Evolutionary conservation across 129 eudicot species (phyloP).

Genomic region (Escallonia rubra): DNA sequence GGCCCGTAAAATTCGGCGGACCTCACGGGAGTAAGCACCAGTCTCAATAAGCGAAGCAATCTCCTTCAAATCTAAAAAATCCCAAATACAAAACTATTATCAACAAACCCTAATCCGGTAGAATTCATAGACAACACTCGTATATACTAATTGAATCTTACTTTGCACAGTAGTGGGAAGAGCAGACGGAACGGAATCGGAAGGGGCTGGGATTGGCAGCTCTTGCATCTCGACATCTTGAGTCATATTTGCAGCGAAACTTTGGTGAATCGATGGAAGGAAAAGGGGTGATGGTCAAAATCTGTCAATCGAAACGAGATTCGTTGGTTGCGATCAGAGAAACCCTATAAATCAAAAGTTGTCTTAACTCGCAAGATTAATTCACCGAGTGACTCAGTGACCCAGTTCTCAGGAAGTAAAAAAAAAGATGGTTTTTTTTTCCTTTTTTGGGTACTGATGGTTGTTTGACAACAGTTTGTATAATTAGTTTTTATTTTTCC

Average conservation of each 20-base stretch:
- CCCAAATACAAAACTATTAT: background rate
- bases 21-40: slow-evolving; percentile 81
- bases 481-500: too few relatives aligned
- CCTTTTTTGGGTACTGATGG: too few relatives aligned
- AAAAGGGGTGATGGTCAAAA: too few relatives aligned
- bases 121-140: background rate
- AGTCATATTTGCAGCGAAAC: slow-evolving; percentile 37
- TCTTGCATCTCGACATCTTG: slow-evolving; percentile 94
- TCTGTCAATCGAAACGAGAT: too few relatives aligned
- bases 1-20: slow-evolving; percentile 68
- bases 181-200: slow-evolving; percentile 45
- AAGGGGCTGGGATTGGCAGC: slow-evolving; percentile 35
- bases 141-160: slow-evolving; percentile 16
- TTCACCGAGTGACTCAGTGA: too few relatives aligned
- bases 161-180: slow-evolving; percentile 57
- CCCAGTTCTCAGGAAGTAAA: too few relatives aligned
- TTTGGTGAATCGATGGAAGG: too few relatives aligned
- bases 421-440: too few relatives aligned
- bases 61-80: slow-evolving; percentile 67
- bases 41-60: slow-evolving; percentile 67
- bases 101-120: background rate
- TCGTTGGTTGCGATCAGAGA: too few relatives aligned
- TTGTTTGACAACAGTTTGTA: too few relatives aligned
- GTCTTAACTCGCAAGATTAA: too few relatives aligned
- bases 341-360: too few relatives aligned